A percentile compares a stretch with the other conserved stretches of the same genome.
Conservation (phyloP, 2,329 filamentous ascomycete species). For the Rhytidhysteron rufulum region DNA sequence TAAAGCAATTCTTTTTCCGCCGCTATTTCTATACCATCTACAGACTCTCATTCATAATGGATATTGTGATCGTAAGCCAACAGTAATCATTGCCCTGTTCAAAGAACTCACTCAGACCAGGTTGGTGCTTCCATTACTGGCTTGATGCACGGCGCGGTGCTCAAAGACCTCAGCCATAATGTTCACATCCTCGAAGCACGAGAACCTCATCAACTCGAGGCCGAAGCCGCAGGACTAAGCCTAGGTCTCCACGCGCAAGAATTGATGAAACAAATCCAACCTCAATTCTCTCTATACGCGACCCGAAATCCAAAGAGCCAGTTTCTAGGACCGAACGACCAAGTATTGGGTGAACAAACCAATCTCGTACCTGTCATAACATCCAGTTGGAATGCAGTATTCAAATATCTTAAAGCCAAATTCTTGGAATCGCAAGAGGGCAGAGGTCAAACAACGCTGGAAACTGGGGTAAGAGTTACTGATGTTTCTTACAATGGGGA, state of each 20-base stretch:
- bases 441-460: constrained; percentile 1
- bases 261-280: constrained; percentile 9
- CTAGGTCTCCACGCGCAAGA: constrained; percentile 13
- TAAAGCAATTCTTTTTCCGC: too few relatives aligned
- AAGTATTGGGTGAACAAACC: constrained; percentile 4
- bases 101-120: not conserved
- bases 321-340: constrained; percentile 10
- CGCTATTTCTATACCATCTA: too few relatives aligned
- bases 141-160: constrained; percentile 16
- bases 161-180: constrained; percentile 13
- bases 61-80: not conserved
- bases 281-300: constrained; percentile 5
- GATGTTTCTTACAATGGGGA: constrained; percentile 6
- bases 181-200: constrained; percentile 14
- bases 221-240: constrained; percentile 14
- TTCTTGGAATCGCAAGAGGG: constrained; percentile 6
- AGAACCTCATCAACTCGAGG: constrained; percentile 8
- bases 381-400: constrained; percentile 15
- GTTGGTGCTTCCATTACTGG: constrained; percentile 18
- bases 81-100: not conserved
- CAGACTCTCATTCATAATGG: too few relatives aligned
- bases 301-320: constrained; percentile 9
- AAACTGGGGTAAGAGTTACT: constrained; percentile 5
- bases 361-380: constrained; percentile 7
- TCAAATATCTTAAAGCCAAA: constrained; percentile 7